Evolutionary conservation across 2,329 filamentous ascomycete species (phyloP).

Genomic region (Colletotrichum lentis): DNA sequence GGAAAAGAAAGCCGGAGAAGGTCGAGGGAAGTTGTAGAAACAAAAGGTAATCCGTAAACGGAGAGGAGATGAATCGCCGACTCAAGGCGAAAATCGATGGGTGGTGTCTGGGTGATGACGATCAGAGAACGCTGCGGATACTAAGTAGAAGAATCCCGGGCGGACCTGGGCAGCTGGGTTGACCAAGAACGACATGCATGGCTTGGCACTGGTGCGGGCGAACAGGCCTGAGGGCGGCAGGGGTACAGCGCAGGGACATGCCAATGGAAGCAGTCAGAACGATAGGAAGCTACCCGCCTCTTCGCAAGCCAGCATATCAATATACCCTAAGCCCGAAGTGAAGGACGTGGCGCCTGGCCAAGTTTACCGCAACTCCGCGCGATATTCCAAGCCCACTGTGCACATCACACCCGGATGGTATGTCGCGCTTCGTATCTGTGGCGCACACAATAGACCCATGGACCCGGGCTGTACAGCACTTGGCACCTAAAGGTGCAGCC

Average conservation of each 20-base stretch:
- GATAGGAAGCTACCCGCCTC: conserved; percentile 16
- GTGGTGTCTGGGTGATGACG: conserved; percentile 5
- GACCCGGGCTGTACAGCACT: neutral
- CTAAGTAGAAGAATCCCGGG: conserved; percentile 18
- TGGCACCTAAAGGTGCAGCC: neutral
- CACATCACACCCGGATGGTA: conserved; percentile 12
- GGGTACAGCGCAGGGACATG: conserved; percentile 1
- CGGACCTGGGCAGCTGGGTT: conserved; percentile 1
- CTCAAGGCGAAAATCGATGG: conserved; percentile 20
- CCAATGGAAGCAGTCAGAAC: conserved; percentile 9
- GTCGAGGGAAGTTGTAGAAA: neutral
- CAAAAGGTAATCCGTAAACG: conserved; percentile 4
- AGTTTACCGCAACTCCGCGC: neutral
- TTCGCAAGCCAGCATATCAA: neutral
- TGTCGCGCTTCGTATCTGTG: conserved; percentile 3
- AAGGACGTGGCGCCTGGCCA: neutral
- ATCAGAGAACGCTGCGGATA: conserved; percentile 13
- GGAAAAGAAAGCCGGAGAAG: conserved; percentile 9
- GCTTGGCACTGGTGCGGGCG: conserved; percentile 4
- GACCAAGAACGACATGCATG: neutral
- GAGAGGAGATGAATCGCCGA: conserved; percentile 1
- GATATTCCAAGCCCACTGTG: neutral
- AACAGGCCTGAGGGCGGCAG: conserved; percentile 3
- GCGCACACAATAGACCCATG: neutral
- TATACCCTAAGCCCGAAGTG: neutral